Evolutionary conservation across 2,329 filamentous ascomycete genomes (phyloP).

Genomic region (Cladosporium cucumerinum): DNA sequence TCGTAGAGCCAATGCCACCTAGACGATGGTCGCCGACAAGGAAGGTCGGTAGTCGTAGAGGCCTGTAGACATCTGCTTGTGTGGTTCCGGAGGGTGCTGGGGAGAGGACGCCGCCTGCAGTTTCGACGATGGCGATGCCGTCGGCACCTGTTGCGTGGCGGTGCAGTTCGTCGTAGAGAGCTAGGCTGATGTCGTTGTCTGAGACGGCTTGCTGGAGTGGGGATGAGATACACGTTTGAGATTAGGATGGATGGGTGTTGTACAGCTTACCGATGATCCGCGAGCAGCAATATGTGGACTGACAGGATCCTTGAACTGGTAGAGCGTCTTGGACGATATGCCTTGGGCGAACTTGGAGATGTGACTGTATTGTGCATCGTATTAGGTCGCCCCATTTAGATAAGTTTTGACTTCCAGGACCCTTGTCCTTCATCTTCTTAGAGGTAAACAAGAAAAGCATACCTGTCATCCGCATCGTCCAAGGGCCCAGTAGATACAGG

Average conservation of each 20-base stretch:
- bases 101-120: conserved; percentile 77
- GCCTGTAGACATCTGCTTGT: conserved; percentile 74
- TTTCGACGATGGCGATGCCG: conserved; percentile 71
- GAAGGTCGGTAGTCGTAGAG: conserved; percentile 68
- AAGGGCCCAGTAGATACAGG: conserved; percentile 74
- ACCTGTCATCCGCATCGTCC: conserved; percentile 69
- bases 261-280: conserved; percentile 3
- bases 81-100: conserved; percentile 71
- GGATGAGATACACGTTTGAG: neutral
- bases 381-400: neutral
- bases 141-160: conserved; percentile 42
- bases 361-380: conserved; percentile 49
- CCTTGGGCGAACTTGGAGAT: conserved; percentile 57
- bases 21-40: conserved; percentile 72
- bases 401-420: neutral
- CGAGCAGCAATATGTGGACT: conserved; percentile 74
- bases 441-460: conserved; percentile 19
- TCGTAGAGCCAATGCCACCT: conserved; percentile 76
- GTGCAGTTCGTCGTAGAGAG: conserved; percentile 41
- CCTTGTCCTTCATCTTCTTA: neutral
- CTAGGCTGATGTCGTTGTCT: conserved; percentile 37
- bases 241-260: neutral
- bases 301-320: conserved; percentile 69
- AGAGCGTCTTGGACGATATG: conserved; percentile 59
- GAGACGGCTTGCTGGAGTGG: conserved; percentile 17